Conservation (phyloP, 2,329 filamentous ascomycete species). For the Celoporthe dispersa region DNA sequence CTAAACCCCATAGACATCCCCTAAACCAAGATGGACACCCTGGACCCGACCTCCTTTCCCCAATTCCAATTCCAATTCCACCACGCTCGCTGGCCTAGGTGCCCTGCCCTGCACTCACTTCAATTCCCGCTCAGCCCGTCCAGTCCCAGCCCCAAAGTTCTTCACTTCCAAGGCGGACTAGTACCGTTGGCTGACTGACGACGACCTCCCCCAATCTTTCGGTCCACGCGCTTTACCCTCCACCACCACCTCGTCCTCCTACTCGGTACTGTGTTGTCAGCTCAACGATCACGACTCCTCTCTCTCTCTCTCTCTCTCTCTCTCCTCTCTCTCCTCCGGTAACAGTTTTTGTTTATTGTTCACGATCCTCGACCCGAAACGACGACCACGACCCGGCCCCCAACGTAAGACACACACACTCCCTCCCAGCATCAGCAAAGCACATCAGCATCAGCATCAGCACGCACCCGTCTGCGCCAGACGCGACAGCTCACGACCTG, state of each 20-base stretch:
- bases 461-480: constrained; percentile 20
- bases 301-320: no score
- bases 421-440: not conserved
- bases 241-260: not conserved
- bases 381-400: constrained; percentile 20
- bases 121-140: not conserved
- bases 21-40: constrained; percentile 15
- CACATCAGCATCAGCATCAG: constrained; percentile 10
- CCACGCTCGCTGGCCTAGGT: not conserved
- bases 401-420: constrained; percentile 1
- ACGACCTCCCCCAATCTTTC: constrained; percentile 2
- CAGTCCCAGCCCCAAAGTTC: constrained; percentile 14
- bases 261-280: not conserved
- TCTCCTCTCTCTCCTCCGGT: not conserved
- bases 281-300: not conserved
- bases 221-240: not conserved
- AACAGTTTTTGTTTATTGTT: constrained; percentile 7
- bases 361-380: constrained; percentile 7
- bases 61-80: constrained; percentile 9
- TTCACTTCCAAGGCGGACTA: constrained; percentile 6
- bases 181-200: not conserved
- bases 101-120: not conserved
- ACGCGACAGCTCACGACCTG: constrained; percentile 19
- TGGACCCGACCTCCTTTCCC: constrained; percentile 12
- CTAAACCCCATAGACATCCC: constrained; percentile 12